Conservation (phyloP, 805 yeast genomes). For the Candida anglica region DNA sequence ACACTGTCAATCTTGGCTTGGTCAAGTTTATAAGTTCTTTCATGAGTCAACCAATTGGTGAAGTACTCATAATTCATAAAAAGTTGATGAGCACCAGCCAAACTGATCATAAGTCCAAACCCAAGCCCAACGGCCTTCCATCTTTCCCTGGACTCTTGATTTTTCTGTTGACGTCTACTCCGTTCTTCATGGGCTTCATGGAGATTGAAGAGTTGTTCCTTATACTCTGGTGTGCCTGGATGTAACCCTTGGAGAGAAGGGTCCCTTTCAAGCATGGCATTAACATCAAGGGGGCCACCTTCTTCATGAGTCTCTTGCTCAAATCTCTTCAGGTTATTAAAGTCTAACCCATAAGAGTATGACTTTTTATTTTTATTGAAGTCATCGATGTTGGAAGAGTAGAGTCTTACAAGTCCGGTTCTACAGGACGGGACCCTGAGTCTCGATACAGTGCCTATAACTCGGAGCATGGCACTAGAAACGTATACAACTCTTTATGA, state of each 20-base stretch:
- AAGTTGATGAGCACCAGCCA: conserved; percentile 38
- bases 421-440: too few relatives aligned
- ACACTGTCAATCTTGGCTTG: conserved; percentile 32
- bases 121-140: conserved; percentile 45
- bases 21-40: conserved; percentile 32
- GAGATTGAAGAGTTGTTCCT: conserved; percentile 23
- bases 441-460: too few relatives aligned
- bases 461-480: too few relatives aligned
- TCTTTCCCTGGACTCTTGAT: conserved; percentile 40
- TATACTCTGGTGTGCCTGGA: conserved; percentile 34
- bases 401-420: too few relatives aligned
- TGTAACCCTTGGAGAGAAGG: conserved; percentile 24
- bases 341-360: conserved; percentile 23
- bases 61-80: conserved; percentile 40
- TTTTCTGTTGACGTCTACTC: conserved; percentile 21
- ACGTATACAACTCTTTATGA: too few relatives aligned
- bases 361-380: conserved; percentile 32
- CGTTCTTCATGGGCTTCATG: conserved; percentile 21
- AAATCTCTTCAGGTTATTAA: conserved; percentile 13
- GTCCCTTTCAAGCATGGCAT: conserved; percentile 23
- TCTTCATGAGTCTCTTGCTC: conserved; percentile 10
- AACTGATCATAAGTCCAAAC: conserved; percentile 29
- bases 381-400: conserved; percentile 23
- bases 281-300: conserved; percentile 12
- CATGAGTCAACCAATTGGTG: conserved; percentile 28